These are phyloP conservation scores for Exobasidium cylindrosporum DNA, from an alignment of 1,284 basidiomycete species.

Conservation along the genomic window DNA sequence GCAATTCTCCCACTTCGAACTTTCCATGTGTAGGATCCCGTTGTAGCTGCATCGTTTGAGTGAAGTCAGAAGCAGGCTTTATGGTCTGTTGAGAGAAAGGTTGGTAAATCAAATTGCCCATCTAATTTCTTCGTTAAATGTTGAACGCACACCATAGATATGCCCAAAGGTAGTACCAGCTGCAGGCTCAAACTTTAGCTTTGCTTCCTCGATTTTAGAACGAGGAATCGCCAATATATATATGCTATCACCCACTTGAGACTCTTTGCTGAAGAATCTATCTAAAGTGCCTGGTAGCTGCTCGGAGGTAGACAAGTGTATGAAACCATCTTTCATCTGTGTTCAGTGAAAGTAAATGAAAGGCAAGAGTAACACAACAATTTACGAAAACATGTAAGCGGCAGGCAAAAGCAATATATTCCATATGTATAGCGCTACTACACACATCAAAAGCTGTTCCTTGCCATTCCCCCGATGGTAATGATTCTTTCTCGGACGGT, in stretches of 20 bases:
- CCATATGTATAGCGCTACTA: too few relatives aligned
- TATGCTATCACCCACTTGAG: constrained; percentile 30
- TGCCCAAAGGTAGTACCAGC: constrained; percentile 32
- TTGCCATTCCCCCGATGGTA: constrained; percentile 30
- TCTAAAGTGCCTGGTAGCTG: constrained; percentile 37
- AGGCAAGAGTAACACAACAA: not conserved
- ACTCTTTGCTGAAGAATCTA: constrained; percentile 33
- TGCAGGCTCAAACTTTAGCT: constrained; percentile 37
- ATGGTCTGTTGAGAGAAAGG: not conserved
- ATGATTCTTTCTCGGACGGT: constrained; percentile 25
- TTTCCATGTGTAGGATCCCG: not conserved
- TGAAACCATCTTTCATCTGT: constrained; percentile 44
- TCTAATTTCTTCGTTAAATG: not conserved
- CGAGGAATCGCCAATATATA: constrained; percentile 30
- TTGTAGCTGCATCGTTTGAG: not conserved
- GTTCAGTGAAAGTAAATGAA: not conserved
- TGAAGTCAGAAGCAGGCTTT: not conserved
- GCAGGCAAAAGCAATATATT: too few relatives aligned
- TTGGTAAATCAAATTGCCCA: too few relatives aligned
- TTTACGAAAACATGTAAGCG: not conserved
- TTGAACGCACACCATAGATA: constrained; percentile 25
- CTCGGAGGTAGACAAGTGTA: constrained; percentile 41
- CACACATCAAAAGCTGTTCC: constrained; percentile 42
- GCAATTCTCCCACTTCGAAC: not conserved
- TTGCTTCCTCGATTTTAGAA: constrained; percentile 26